A percentile compares a stretch with the other conserved stretches of the same genome.
Conservation (phyloP, 352 stramenopile species). For the Phytopythium kandeliae region DNA sequence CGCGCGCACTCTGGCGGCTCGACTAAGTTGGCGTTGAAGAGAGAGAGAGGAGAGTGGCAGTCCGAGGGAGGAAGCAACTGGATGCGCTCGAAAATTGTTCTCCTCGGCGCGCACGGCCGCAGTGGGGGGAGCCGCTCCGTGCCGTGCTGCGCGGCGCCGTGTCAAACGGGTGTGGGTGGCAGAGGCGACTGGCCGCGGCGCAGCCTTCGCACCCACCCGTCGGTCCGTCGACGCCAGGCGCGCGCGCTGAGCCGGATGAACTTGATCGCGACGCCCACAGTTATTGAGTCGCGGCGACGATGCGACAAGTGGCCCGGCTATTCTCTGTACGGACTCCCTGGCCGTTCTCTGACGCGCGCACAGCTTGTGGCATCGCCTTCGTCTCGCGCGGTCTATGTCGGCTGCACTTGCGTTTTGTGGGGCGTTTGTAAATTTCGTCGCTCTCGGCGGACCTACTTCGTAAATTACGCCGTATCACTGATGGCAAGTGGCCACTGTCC, state of each 20-base stretch:
- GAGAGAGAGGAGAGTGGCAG: too few species aligned
- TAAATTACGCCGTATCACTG: neutral
- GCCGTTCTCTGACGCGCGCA: neutral
- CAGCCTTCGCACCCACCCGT: too few species aligned
- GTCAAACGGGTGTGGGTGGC: too few species aligned
- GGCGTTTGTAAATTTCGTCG: neutral
- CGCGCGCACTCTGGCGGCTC: too few species aligned
- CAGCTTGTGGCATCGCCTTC: neutral
- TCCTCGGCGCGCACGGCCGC: too few species aligned
- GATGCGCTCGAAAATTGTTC: too few species aligned
- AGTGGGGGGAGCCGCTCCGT: too few species aligned
- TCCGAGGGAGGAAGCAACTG: too few species aligned
- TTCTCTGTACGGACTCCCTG: slow-evolving; percentile 1
- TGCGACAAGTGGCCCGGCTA: neutral
- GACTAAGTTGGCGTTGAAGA: too few species aligned
- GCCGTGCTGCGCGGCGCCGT: too few species aligned
- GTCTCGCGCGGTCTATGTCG: neutral
- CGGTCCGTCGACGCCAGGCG: too few species aligned
- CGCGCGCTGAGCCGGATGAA: neutral
- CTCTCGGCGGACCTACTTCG: neutral
- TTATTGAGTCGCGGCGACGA: neutral
- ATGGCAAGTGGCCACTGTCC: neutral
- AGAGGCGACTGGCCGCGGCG: too few species aligned
- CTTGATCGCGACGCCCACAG: neutral
- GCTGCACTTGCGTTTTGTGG: neutral